Base-by-base conservation (phyloP, 768 basidiomycete genomes). In the Russula compacta region DNA sequence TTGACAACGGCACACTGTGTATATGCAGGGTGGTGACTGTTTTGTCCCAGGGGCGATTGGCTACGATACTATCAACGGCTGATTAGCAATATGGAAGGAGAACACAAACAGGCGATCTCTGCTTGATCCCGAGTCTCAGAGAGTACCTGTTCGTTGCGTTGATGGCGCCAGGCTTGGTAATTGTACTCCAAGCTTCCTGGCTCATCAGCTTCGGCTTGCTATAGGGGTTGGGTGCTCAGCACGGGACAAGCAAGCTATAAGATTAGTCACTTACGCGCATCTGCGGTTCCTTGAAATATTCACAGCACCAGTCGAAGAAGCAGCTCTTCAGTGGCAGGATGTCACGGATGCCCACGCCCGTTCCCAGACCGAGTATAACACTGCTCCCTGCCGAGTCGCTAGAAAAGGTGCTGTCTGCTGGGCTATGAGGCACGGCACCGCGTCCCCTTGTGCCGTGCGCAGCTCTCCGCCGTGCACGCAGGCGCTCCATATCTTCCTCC, bases 271-370 rank as follows among this genome's bases (percentile, higher is more conserved):
- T 68, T 71, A 95, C 94, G 79, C 92, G 86, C 95, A 99, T 98
- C 72, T 99, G 97, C 3, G 95, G 93, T 71, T 98, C 95, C 64
- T 89, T 93, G 77, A 98, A 99, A 71, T 98, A 98, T 70, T 98
- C 95, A 68, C 84, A 83, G 61, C 93, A 93, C 91, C 93, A 98
- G 69, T 98, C 95, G 70, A 87, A 99, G 75, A 91, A 95, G 9
- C 83, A 79, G 69, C 92, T 95, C 74, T 91, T 92, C 68, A 99
- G 73, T 0, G 97, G 97, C 64, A 98, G 72, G 2, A 88, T 83
- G 71, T 95, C 89, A 60, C 88, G 81, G 58, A 94, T 86, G 9
- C 88, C 88, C 10, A 82, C 77, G 24, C 90, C 89, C 10, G 90
- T 91, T 4, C 89, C 89, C 33, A 91, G 72, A 4, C 89, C 89